phyloP scores from a whole-genome alignment of 345 rosid species.

The Moricandia arvensis region DNA sequence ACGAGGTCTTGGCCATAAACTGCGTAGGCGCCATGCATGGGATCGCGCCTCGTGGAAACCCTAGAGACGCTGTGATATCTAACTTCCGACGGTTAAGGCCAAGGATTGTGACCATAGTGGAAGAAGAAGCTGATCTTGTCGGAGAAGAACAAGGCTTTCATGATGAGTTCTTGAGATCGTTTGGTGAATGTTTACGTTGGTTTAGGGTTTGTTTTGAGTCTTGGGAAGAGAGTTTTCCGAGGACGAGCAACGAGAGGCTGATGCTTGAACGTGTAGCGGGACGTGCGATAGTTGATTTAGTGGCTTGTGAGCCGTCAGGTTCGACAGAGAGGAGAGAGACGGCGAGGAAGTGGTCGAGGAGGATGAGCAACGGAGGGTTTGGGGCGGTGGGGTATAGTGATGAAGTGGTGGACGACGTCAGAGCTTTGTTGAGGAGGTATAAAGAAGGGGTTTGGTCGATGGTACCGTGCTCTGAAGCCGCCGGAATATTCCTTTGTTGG shows the following conservation, averaged over 20 bases:
- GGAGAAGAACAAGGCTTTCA: conserved; percentile 50
- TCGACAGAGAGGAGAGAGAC: conserved; percentile 80
- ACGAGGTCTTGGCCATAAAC: conserved; percentile 83
- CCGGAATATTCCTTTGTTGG: conserved; percentile 92
- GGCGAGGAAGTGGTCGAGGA: conserved; percentile 70
- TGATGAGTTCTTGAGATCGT: conserved; percentile 61
- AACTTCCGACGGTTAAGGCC: conserved; percentile 63
- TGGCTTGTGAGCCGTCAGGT: conserved; percentile 64
- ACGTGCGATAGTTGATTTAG: conserved; percentile 69
- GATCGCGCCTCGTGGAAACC: conserved; percentile 44
- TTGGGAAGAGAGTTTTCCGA: conserved; percentile 70
- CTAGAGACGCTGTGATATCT: conserved; percentile 65
- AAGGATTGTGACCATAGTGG: conserved; percentile 69
- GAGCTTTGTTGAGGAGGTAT: conserved; percentile 90
- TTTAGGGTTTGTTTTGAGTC: conserved; percentile 94
- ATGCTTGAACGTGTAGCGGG: conserved; percentile 87
- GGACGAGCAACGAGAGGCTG: conserved; percentile 80
- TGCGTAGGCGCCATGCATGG: conserved; percentile 69
- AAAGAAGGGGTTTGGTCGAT: conserved; percentile 85
- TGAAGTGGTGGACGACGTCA: conserved; percentile 83
- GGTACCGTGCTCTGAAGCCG: conserved; percentile 62
- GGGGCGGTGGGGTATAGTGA: conserved; percentile 57
- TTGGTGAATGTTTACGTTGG: conserved; percentile 74
- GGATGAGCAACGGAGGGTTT: conserved; percentile 63
- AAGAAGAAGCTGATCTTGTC: conserved; percentile 87